A percentile compares a stretch with the other conserved stretches of the same genome.
Evolutionary conservation across 1,284 basidiomycete genomes (phyloP).

Genomic region (Puccinia polysora): DNA sequence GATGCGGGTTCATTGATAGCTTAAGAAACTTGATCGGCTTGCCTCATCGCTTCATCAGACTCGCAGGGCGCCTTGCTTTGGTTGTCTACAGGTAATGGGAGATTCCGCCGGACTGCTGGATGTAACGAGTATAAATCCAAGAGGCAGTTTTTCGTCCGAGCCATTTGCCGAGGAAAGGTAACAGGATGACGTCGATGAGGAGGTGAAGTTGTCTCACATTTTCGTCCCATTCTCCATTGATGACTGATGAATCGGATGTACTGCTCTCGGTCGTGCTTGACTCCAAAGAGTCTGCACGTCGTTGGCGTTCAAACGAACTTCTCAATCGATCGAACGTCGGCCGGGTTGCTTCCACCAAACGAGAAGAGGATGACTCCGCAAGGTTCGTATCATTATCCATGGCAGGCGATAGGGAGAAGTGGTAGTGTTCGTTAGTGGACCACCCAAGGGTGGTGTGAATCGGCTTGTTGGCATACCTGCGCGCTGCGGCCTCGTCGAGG

Average conservation of each 20-base stretch:
- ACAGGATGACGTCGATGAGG: conserved; percentile 69
- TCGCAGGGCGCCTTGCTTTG: no score
- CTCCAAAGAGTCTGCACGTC: background rate
- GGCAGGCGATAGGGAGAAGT: no score
- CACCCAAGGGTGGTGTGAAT: no score
- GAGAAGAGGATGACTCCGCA: conserved; percentile 5
- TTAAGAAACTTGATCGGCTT: no score
- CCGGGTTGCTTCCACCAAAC: conserved; percentile 4
- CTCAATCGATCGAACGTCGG: conserved; percentile 10
- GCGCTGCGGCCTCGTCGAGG: no score
- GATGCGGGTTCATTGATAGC: no score
- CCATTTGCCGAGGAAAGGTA: conserved; percentile 83
- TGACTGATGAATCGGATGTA: background rate
- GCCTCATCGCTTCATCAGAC: no score
- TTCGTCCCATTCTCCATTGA: conserved; percentile 75
- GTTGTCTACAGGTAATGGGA: no score
- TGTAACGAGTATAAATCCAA: conserved; percentile 56
- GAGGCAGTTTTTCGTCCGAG: conserved; percentile 76
- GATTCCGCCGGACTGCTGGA: no score
- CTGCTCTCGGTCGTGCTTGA: conserved; percentile 4
- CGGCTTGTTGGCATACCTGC: no score
- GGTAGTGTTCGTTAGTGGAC: no score
- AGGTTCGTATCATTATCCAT: background rate
- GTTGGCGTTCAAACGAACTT: background rate
- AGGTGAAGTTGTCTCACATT: conserved; percentile 75